Conservation (phyloP, 1,284 basidiomycete genomes). For the Malassezia obtusa region DNA sequence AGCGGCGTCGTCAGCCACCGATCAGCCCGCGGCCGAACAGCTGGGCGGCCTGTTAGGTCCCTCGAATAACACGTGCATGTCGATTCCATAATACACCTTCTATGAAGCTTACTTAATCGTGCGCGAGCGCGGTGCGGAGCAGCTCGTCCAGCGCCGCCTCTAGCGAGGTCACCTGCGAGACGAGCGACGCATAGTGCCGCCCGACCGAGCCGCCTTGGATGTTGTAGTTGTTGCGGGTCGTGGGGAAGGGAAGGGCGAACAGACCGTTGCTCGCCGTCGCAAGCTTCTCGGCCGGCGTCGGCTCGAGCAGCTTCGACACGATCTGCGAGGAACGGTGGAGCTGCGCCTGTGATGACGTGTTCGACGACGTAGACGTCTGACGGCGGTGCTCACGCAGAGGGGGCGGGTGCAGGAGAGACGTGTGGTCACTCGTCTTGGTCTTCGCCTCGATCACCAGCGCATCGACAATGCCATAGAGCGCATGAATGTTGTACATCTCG, state of each 20-base stretch:
- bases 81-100: not conserved
- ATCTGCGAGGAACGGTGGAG: slow-evolving; percentile 5
- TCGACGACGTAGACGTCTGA: not conserved
- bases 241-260: slow-evolving; percentile 1
- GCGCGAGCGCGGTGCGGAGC: slow-evolving; percentile 3
- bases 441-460: slow-evolving; percentile 10
- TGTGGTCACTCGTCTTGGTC: not conserved
- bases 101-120: slow-evolving; percentile 1
- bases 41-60: not conserved
- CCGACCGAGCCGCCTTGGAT: not conserved
- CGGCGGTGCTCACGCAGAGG: not conserved
- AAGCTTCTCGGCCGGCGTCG: slow-evolving; percentile 5
- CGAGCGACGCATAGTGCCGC: slow-evolving; percentile 7
- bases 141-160: slow-evolving; percentile 14
- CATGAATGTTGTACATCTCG: slow-evolving; percentile 17
- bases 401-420: not conserved
- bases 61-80: not conserved
- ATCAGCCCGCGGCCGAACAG: slow-evolving; percentile 4
- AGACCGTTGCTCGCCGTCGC: slow-evolving; percentile 5
- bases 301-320: slow-evolving; percentile 14
- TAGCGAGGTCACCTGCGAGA: slow-evolving; percentile 5
- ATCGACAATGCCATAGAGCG: slow-evolving; percentile 18
- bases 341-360: not conserved
- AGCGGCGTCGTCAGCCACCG: not conserved
- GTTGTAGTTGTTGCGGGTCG: not conserved